Conservation (phyloP, 2,329 filamentous ascomycete species). For the Polychaeton citri region DNA sequence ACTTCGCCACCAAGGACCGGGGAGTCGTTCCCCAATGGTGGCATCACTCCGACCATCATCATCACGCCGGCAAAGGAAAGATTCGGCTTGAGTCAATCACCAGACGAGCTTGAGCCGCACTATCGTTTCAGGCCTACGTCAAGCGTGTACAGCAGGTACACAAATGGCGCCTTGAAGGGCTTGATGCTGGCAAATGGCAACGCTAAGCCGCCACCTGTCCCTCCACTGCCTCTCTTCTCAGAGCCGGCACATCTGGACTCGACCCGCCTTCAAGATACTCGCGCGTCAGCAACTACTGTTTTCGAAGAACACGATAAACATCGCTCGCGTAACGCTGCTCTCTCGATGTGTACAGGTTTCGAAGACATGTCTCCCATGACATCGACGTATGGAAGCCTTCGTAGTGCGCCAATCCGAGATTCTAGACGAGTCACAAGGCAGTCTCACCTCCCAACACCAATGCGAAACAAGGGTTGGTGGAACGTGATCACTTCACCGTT, state of each 20-base stretch:
- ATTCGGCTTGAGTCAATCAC: conserved; percentile 49
- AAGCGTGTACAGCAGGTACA: conserved; percentile 49
- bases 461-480: conserved; percentile 61
- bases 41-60: conserved; percentile 36
- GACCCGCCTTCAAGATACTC: conserved; percentile 4
- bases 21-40: conserved; percentile 1
- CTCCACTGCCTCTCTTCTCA: conserved; percentile 36
- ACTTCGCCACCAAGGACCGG: conserved; percentile 4
- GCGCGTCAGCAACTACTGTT: conserved; percentile 23
- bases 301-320: conserved; percentile 40
- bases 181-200: neutral
- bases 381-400: conserved; percentile 18
- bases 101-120: conserved; percentile 33
- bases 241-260: conserved; percentile 10
- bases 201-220: conserved; percentile 42
- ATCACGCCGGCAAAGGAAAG: conserved; percentile 39
- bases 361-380: conserved; percentile 46
- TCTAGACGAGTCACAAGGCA: conserved; percentile 13
- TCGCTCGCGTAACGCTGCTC: conserved; percentile 29
- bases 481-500: conserved; percentile 64
- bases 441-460: conserved; percentile 37
- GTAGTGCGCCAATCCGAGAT: neutral
- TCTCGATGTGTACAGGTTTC: conserved; percentile 53
- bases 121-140: conserved; percentile 32
- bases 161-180: conserved; percentile 17